A percentile compares a stretch with the other conserved stretches of the same genome.
Evolutionary conservation across 306 rosid genomes (phyloP).

Genomic region (Lablab purpureus): DNA sequence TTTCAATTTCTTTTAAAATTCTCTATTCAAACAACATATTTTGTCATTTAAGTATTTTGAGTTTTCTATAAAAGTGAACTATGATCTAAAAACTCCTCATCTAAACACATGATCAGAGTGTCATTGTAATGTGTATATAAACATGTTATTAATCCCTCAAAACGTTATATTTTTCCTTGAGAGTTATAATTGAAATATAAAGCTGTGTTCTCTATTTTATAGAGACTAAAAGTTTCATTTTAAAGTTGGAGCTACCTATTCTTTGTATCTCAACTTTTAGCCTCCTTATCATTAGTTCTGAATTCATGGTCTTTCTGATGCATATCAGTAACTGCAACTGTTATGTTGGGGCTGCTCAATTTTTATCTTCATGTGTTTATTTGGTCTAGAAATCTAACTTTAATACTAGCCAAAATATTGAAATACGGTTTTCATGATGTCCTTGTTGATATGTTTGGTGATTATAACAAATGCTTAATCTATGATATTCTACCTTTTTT

Average conservation of each 20-base stretch:
- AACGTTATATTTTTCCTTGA: not conserved
- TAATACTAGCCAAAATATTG: conserved; percentile 39
- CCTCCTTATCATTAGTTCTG: conserved; percentile 1
- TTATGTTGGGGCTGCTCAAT: conserved; percentile 1
- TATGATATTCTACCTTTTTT: conserved; percentile 12
- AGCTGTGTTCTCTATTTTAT: conserved; percentile 28
- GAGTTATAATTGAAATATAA: conserved; percentile 32
- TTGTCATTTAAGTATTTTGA: too few species aligned
- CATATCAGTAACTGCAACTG: conserved; percentile 29
- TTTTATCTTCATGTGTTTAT: conserved; percentile 18
- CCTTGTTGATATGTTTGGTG: conserved; percentile 4
- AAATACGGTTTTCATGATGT: conserved; percentile 32
- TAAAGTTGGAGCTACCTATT: conserved; percentile 11
- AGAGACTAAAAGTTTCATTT: conserved; percentile 36
- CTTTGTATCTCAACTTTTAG: conserved; percentile 9
- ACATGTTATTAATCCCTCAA: conserved; percentile 17
- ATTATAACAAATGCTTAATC: not conserved
- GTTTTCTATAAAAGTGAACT: too few species aligned
- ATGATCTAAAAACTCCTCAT: too few species aligned
- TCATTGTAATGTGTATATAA: not conserved
- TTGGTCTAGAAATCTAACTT: conserved; percentile 28
- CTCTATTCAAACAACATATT: too few species aligned
- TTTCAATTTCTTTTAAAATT: too few species aligned
- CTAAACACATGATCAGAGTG: not conserved
- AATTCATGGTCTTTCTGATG: conserved; percentile 31